Conservation (phyloP, 2,329 filamentous ascomycete genomes). For the Beauveria asiatica region DNA sequence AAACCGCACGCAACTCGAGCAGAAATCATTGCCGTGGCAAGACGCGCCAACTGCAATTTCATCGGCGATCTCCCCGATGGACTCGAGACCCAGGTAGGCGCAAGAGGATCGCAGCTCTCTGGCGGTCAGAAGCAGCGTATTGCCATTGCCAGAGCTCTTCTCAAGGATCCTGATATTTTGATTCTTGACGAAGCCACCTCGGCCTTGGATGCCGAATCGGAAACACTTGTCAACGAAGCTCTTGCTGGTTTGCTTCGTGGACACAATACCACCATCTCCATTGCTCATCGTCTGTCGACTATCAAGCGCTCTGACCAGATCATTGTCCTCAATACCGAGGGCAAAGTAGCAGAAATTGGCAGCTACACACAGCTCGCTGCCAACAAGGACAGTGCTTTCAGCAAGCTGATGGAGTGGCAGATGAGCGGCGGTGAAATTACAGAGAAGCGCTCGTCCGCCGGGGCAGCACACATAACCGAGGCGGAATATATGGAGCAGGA, state of each 20-base stretch:
- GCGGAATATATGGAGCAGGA: slow-evolving; percentile 38
- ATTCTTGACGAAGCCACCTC: slow-evolving; percentile 96
- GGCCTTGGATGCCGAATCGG: slow-evolving; percentile 90
- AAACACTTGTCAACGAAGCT: slow-evolving; percentile 91
- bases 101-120: slow-evolving; percentile 84
- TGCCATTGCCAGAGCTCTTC: slow-evolving; percentile 85
- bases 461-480: slow-evolving; percentile 37
- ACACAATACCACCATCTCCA: slow-evolving; percentile 93
- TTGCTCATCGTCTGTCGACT: slow-evolving; percentile 89
- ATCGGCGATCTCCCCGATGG: slow-evolving; percentile 95
- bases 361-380: slow-evolving; percentile 69
- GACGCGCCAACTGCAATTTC: slow-evolving; percentile 91
- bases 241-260: slow-evolving; percentile 72
- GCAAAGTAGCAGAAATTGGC: slow-evolving; percentile 83
- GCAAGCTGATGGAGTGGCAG: slow-evolving; percentile 97
- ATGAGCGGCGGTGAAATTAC: slow-evolving; percentile 72
- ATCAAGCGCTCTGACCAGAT: slow-evolving; percentile 95
- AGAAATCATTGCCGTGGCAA: slow-evolving; percentile 79
- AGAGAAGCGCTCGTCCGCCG: slow-evolving; percentile 27
- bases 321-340: slow-evolving; percentile 80
- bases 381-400: slow-evolving; percentile 74
- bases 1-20: slow-evolving; percentile 66
- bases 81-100: slow-evolving; percentile 86
- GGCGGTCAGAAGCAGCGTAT: slow-evolving; percentile 97
- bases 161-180: slow-evolving; percentile 93